Conservation (phyloP, 2,329 filamentous ascomycete genomes). For the Fusarium chuoi region DNA sequence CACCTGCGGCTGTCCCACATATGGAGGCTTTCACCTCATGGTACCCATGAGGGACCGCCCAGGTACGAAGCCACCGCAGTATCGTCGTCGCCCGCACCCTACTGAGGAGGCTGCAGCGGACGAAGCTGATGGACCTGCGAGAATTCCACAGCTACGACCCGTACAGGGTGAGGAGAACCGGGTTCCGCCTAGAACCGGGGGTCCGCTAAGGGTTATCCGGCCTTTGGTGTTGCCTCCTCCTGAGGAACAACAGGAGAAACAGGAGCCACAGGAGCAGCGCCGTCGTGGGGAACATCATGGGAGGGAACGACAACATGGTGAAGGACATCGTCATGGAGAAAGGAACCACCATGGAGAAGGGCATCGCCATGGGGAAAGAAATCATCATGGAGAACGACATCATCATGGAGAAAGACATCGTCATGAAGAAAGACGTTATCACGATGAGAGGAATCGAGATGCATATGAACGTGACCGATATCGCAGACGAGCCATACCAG, state of each 20-base stretch:
- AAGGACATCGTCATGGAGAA: background rate
- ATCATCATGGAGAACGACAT: background rate
- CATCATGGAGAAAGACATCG: background rate
- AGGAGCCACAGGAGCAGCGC: background rate
- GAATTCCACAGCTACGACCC: slow-evolving; percentile 33
- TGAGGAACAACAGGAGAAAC: background rate
- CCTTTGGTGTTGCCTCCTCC: background rate
- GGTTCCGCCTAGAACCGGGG: background rate
- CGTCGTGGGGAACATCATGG: background rate
- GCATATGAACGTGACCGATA: background rate
- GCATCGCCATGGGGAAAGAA: background rate
- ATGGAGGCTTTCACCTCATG: slow-evolving; percentile 6
- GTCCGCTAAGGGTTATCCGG: background rate
- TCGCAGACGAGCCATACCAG: background rate
- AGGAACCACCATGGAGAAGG: background rate
- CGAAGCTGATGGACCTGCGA: background rate
- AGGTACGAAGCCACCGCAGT: slow-evolving; percentile 31
- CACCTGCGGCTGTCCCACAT: slow-evolving; percentile 47
- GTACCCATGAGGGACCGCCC: slow-evolving; percentile 20
- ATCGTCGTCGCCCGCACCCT: slow-evolving; percentile 8
- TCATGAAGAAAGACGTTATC: background rate
- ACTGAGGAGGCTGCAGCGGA: background rate
- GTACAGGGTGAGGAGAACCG: slow-evolving; percentile 5
- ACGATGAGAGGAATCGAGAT: background rate
- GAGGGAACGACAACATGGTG: too few species aligned